Conservation (phyloP, 1,284 basidiomycete species). For the Cryptococcus hybrid region DNA sequence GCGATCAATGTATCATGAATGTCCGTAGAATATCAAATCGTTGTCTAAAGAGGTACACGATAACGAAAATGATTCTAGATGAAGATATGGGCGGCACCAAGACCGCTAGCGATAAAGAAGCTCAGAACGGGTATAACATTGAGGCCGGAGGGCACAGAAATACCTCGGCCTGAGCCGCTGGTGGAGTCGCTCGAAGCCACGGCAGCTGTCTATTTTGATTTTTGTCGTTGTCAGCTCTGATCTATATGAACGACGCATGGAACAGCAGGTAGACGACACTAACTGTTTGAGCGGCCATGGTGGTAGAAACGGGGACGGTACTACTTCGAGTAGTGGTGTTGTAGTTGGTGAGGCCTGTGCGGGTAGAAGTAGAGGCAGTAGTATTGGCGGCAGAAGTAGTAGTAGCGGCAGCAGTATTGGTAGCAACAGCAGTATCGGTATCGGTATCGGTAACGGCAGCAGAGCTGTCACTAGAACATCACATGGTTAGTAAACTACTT, state of each 20-base stretch:
- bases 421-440: neutral
- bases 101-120: slow-evolving; percentile 9
- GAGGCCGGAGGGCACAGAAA: neutral
- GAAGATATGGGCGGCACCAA: slow-evolving; percentile 7
- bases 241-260: neutral
- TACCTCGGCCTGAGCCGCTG: neutral
- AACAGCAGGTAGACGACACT: neutral
- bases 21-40: no score
- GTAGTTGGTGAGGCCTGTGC: slow-evolving; percentile 9
- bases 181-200: neutral
- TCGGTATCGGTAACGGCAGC: neutral
- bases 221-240: neutral
- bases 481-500: neutral
- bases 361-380: neutral
- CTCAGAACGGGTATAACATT: slow-evolving; percentile 5
- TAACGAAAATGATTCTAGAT: neutral
- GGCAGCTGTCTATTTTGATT: neutral
- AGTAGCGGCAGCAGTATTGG: slow-evolving; percentile 2
- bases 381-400: slow-evolving; percentile 4
- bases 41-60: neutral
- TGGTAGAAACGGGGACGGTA: neutral
- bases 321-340: slow-evolving; percentile 13
- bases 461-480: neutral
- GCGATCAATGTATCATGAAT: no score
- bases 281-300: slow-evolving; percentile 13